phyloP scores from a whole-genome alignment of 305 asterid genomes.

The Galium porrigens region DNA sequence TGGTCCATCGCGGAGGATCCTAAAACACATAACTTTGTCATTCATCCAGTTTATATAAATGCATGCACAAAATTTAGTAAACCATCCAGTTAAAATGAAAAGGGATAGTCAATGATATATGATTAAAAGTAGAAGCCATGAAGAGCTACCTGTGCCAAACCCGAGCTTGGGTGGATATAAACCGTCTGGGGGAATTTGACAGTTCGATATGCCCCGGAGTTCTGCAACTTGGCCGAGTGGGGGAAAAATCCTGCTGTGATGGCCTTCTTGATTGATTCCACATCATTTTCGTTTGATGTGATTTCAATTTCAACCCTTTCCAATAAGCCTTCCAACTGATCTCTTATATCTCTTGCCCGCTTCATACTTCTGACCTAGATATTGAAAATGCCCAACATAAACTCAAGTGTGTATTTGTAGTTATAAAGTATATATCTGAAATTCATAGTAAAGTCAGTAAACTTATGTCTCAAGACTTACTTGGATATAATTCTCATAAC shows the following conservation, averaged over 20 bases:
- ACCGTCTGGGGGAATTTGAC: conserved; percentile 72
- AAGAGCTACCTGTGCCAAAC: conserved; percentile 38
- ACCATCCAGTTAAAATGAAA: background rate
- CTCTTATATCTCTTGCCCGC: conserved; percentile 86
- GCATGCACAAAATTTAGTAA: background rate
- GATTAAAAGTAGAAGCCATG: background rate
- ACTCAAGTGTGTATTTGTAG: background rate
- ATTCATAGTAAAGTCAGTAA: background rate
- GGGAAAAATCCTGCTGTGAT: conserved; percentile 72
- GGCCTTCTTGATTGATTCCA: conserved; percentile 63
- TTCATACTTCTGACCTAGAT: conserved; percentile 75
- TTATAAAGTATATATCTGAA: background rate
- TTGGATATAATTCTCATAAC: conserved; percentile 84
- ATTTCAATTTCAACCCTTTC: conserved; percentile 84
- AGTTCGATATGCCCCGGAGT: conserved; percentile 65
- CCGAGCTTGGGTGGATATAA: conserved; percentile 84
- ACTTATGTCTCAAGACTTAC: conserved; percentile 12
- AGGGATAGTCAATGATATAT: background rate
- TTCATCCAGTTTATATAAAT: background rate
- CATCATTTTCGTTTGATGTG: conserved; percentile 43
- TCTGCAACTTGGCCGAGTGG: conserved; percentile 68
- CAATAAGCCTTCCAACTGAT: conserved; percentile 76
- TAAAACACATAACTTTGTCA: conserved; percentile 11
- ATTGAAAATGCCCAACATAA: background rate
- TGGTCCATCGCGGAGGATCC: conserved; percentile 80